Evolutionary conservation across 306 rosid genomes (phyloP).

Genomic region (Medicago lupulina): DNA sequence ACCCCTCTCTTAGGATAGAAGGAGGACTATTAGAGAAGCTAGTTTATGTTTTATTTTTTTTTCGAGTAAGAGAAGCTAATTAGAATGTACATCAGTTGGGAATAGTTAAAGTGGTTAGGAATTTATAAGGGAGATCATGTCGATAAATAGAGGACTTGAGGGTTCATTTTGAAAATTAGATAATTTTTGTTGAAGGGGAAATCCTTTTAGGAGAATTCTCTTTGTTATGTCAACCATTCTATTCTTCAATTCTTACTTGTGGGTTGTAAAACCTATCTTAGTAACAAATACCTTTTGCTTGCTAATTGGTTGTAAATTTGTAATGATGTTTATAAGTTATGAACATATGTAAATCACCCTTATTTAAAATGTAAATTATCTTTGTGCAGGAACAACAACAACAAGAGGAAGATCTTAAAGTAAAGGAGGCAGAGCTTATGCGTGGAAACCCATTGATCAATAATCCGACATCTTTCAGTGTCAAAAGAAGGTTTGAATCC

Average conservation of each 20-base stretch:
- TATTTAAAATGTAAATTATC: slow-evolving; percentile 16
- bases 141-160: background rate
- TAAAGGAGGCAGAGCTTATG: slow-evolving; percentile 83
- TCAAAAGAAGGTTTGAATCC: slow-evolving; percentile 73
- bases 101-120: background rate
- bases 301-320: background rate
- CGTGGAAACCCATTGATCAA: slow-evolving; percentile 87
- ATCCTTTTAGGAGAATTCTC: background rate
- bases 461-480: slow-evolving; percentile 70
- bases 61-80: background rate
- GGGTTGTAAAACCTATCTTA: background rate
- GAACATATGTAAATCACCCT: slow-evolving; percentile 26
- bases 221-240: background rate
- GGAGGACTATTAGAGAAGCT: background rate
- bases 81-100: background rate
- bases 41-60: too few species aligned
- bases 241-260: background rate
- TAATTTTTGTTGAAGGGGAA: background rate
- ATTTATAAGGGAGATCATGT: background rate
- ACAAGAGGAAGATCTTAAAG: slow-evolving; percentile 90
- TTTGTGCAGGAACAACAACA: slow-evolving; percentile 65
- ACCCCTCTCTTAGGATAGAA: background rate
- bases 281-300: background rate
- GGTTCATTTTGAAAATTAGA: slow-evolving; percentile 3
- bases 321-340: background rate